Base-by-base conservation (phyloP, 768 basidiomycete genomes). In the Amanita rubescens region DNA sequence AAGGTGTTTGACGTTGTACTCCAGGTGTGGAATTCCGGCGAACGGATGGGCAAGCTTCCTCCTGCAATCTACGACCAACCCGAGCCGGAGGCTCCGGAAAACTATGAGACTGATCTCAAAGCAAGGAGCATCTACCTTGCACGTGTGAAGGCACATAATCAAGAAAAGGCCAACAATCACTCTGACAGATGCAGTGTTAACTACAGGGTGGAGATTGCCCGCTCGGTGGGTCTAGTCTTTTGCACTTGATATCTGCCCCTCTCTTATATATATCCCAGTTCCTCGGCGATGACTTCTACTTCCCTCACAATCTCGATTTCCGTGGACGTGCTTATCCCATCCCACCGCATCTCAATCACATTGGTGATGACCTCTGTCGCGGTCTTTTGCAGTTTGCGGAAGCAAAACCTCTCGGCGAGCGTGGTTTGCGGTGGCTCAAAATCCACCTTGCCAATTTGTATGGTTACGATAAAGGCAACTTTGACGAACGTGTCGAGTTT, bases 291-390 rank as follows among this genome's bases (percentile, higher is more conserved):
- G 81, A 73, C 0, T 85, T 98, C 66, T 98, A 92, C 69, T 75
- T 94, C 47, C 94, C 95, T 0, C 95, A 98, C 68, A 97, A 96
- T 67, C 74, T 97, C 61, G 96, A 99, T 69, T 99, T 98, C 77
- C 84, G 95, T 55, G 96, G 96, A 7, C 86, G 95, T 49, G 93
- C 95, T 0, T 99, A 99, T 65, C 95, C 96, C 10, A 85, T 96
- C 39, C 94, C 95, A 1, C 93, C 94, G 3, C 92, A 97, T 72
- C 75, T 99, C 50, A 93, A 85, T 61, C 95, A 98, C 60, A 88
- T 97, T 51, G 94, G 95, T 8, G 92, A 99, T 65, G 95, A 99
- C 66, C 75, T 98, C 19, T 84, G 82, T 49, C 85, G 95, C 62
- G 89, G 94, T 3, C 70, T 99, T 41, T 78, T 99, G 24, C 78